phyloP scores from a whole-genome alignment of 2,329 filamentous ascomycete genomes.

The Aschersonia sp. region DNA sequence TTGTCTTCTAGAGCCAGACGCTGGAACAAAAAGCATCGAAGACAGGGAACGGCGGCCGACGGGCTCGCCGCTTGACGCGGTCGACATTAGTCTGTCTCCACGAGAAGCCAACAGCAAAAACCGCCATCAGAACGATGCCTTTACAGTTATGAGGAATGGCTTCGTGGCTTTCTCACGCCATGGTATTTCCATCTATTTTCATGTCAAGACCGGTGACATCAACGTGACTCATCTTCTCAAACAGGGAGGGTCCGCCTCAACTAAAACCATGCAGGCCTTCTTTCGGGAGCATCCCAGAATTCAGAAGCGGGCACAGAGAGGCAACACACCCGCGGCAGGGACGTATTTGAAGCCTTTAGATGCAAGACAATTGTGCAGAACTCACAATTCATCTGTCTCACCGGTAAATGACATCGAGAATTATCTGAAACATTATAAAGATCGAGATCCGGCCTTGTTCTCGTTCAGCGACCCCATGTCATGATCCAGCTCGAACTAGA shows the following conservation, averaged over 20 bases:
- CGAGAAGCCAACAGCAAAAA: background rate
- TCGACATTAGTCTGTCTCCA: background rate
- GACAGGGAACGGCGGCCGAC: background rate
- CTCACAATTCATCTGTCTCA: no score
- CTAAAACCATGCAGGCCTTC: background rate
- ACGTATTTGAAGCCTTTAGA: background rate
- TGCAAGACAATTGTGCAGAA: background rate
- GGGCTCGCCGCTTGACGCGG: background rate
- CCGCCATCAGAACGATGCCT: background rate
- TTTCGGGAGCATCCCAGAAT: background rate
- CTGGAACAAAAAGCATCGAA: background rate
- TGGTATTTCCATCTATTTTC: no score
- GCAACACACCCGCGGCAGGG: background rate
- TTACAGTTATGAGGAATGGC: background rate
- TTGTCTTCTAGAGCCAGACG: background rate
- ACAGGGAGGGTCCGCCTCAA: no score
- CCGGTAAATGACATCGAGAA: no score
- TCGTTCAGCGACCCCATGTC: constrained; percentile 3
- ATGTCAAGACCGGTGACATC: background rate
- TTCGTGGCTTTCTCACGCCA: background rate
- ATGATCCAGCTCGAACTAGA: constrained; percentile 3
- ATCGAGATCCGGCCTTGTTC: no score
- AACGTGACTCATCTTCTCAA: background rate
- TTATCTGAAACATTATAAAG: no score
- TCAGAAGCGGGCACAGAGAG: background rate